phyloP scores from a whole-genome alignment of 1,139 yeast species.

The Komagataea norvegica region DNA sequence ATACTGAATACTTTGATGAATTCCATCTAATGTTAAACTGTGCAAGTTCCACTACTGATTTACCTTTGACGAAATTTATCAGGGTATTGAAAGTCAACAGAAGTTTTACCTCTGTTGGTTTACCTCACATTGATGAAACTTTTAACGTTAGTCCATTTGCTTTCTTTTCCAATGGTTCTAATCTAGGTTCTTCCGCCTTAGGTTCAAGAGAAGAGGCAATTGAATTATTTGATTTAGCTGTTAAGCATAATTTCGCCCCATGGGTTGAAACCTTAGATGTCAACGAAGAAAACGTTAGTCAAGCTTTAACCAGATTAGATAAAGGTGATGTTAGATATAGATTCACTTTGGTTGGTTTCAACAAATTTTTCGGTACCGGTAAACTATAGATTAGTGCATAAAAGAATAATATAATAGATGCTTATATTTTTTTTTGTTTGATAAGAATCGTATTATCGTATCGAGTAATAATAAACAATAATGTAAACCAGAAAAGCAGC shows the following conservation, averaged over 20 bases:
- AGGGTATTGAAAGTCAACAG: conserved; percentile 40
- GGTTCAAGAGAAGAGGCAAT: conserved; percentile 53
- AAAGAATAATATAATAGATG: not conserved
- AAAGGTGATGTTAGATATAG: conserved; percentile 59
- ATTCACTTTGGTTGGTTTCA: conserved; percentile 54
- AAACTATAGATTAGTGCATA: conserved; percentile 6
- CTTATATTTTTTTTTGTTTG: too few species aligned
- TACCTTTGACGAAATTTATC: conserved; percentile 35
- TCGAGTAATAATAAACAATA: too few species aligned
- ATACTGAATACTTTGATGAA: conserved; percentile 28
- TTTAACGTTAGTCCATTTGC: conserved; percentile 40
- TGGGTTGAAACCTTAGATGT: conserved; percentile 59
- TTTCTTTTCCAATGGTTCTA: conserved; percentile 42
- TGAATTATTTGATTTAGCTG: conserved; percentile 51
- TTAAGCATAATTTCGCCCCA: conserved; percentile 46
- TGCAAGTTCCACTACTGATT: conserved; percentile 42
- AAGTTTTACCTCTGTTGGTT: conserved; percentile 50
- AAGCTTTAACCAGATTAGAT: conserved; percentile 47
- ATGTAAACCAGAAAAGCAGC: not conserved
- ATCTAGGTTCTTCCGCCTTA: conserved; percentile 28
- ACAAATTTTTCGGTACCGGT: conserved; percentile 34
- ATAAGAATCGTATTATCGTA: too few species aligned
- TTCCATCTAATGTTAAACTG: conserved; percentile 48
- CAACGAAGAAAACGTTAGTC: conserved; percentile 44
- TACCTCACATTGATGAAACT: conserved; percentile 42